Evolutionary conservation across 2,329 filamentous ascomycete species (phyloP), one percentile per base, ranked within the genome.

Genomic region (Neopestalotiopsis clavispora): DNA sequence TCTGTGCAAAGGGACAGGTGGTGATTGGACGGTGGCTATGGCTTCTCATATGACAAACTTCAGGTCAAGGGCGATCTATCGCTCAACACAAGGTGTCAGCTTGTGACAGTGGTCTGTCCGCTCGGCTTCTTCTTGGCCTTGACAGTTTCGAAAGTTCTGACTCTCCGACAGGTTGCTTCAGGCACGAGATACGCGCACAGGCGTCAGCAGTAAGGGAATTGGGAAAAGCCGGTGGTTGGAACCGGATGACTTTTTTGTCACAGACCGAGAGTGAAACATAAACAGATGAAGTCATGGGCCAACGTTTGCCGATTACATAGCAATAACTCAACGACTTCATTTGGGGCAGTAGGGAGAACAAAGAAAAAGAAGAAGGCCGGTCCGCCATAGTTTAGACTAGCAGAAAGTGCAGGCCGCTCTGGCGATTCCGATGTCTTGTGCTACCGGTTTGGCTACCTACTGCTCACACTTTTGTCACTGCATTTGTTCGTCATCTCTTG

Each of bases 241-340:
- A 34, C 45, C 34, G 59, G 32, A 61, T 61, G 13, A 38, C 28
- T 40, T 61, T 30, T 34, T 30, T n/a, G 28, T 34, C 14, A 14
- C 59, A 61, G 30, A 12, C 59, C 45, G 45, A 52, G 45, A 52
- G 59, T 61, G 59, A 61, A 61, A 61, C 59, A 61, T 61, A 61
- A 52, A 61, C 59, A 61, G 59, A 61, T 61, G 59, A 61, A 61
- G 59, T 61, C 59, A 61, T 61, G 57, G 57, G 57, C n/a, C 30
- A 61, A 40, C 28, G n/a, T 40, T 28, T 38, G 17, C 34, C 34
- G 28, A 38, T 61, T 40, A 61, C 30, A 61, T 20, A 9, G 30
- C 12, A 38, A 14, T 17, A 6, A 52, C 45, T 17, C 45, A n/a
- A 17, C n/a, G 45, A 17, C n/a, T 20, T 52, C 13, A 20, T 4